Conservation (phyloP, 495 filamentous ascomycete species). For the Hypoxylon fuscum region DNA sequence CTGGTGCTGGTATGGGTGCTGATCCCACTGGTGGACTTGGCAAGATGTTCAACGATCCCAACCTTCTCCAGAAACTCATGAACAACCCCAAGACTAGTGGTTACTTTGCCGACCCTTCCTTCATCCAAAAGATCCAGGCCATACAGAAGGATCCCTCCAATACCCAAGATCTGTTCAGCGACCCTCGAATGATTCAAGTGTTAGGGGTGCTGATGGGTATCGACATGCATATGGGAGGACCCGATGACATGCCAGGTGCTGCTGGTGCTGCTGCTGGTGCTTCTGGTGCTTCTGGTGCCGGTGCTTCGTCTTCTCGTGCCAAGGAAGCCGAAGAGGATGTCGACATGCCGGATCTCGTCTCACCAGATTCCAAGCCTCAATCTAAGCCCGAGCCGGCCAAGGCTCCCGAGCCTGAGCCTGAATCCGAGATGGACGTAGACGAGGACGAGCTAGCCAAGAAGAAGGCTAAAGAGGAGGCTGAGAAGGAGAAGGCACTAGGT, state of each 20-base stretch:
- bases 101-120: conserved; percentile 83
- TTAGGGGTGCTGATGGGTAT: conserved; percentile 93
- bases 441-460: conserved; percentile 84
- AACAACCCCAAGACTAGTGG: conserved; percentile 89
- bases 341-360: conserved; percentile 76
- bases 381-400: conserved; percentile 62
- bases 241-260: conserved; percentile 59
- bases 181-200: conserved; percentile 92
- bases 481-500: conserved; percentile 92
- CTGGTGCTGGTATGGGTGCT: conserved; percentile 58
- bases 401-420: conserved; percentile 67
- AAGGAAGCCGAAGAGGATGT: conserved; percentile 76
- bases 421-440: conserved; percentile 72
- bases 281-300: conserved; percentile 45
- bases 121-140: conserved; percentile 88
- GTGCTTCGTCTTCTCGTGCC: conserved; percentile 43
- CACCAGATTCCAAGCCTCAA: conserved; percentile 53
- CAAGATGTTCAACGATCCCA: conserved; percentile 91
- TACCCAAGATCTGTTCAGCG: conserved; percentile 80
- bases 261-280: conserved; percentile 46
- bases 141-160: conserved; percentile 82
- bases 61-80: conserved; percentile 87
- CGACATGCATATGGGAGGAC: conserved; percentile 84
- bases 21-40: conserved; percentile 81
- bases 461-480: conserved; percentile 91